These are phyloP conservation scores for Rehmannia glutinosa DNA, from an alignment of 257 asterid genomes.

Conservation along the genomic window DNA sequence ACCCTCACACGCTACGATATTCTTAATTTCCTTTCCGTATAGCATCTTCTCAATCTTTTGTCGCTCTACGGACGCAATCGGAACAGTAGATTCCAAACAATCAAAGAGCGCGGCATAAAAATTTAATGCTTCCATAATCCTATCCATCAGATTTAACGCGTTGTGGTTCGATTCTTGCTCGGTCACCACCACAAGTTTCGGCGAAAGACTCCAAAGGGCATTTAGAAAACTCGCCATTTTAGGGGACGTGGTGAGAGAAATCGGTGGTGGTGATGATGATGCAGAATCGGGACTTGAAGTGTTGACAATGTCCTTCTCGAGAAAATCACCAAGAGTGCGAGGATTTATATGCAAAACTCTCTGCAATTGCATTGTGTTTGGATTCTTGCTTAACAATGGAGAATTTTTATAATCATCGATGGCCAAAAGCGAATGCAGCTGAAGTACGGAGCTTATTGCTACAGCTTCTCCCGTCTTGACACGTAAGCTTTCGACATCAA, in stretches of 20 bases:
- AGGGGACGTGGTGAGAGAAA: constrained; percentile 21
- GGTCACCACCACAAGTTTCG: constrained; percentile 59
- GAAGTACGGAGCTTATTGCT: constrained; percentile 53
- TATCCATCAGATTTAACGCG: constrained; percentile 43
- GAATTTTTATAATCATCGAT: constrained; percentile 42
- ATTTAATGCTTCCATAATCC: constrained; percentile 53
- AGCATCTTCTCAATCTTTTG: constrained; percentile 58
- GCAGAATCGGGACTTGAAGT: constrained; percentile 47
- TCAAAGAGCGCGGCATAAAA: constrained; percentile 71
- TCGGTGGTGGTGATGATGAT: constrained; percentile 34
- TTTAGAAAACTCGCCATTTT: constrained; percentile 40
- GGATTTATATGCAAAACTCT: constrained; percentile 30
- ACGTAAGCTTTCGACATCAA: constrained; percentile 45
- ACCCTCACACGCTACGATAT: constrained; percentile 65
- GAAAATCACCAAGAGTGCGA: constrained; percentile 45
- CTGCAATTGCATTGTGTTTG: constrained; percentile 24
- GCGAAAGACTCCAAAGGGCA: constrained; percentile 49
- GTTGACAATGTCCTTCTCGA: constrained; percentile 26
- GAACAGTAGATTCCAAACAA: constrained; percentile 61
- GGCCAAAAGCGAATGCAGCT: constrained; percentile 56
- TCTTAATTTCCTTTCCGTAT: constrained; percentile 67
- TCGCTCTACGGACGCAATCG: constrained; percentile 46
- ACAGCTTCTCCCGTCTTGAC: constrained; percentile 78
- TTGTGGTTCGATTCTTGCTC: constrained; percentile 78
- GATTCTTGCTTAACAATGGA: constrained; percentile 19